Conservation (phyloP, 2,329 filamentous ascomycete genomes). For the Graphium sp. region DNA sequence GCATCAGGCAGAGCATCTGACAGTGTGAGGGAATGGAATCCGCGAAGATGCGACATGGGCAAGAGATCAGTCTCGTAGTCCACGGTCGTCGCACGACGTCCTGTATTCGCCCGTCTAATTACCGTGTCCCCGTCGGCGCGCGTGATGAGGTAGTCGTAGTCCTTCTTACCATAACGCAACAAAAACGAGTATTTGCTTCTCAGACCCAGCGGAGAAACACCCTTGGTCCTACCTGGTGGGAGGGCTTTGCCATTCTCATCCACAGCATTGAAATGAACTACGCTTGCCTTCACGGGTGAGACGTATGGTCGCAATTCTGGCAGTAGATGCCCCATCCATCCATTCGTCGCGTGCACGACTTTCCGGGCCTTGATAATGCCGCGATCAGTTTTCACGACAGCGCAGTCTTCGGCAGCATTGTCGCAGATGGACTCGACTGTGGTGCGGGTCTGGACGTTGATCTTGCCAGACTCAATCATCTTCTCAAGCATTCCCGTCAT, state of each 20-base stretch:
- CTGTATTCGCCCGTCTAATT: slow-evolving; percentile 6
- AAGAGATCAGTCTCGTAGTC: slow-evolving; percentile 6
- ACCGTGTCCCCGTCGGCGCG: slow-evolving; percentile 7
- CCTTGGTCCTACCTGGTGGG: too few species aligned
- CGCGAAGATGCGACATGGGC: slow-evolving; percentile 6
- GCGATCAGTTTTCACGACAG: slow-evolving; percentile 7
- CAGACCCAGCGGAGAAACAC: background rate
- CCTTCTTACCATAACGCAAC: slow-evolving; percentile 8
- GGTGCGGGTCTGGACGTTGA: slow-evolving; percentile 10
- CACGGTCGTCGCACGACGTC: slow-evolving; percentile 6
- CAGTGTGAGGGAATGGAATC: slow-evolving; percentile 2
- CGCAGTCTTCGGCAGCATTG: slow-evolving; percentile 1
- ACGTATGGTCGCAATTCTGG: slow-evolving; percentile 9
- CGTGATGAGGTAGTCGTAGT: slow-evolving; percentile 11
- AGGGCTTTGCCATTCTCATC: too few species aligned
- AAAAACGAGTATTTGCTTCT: slow-evolving; percentile 7
- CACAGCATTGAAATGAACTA: too few species aligned
- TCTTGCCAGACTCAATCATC: slow-evolving; percentile 2
- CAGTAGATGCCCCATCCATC: slow-evolving; percentile 9
- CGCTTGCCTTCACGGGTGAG: slow-evolving; percentile 6
- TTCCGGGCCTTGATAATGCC: slow-evolving; percentile 8
- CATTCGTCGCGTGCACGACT: slow-evolving; percentile 12
- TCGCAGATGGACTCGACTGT: slow-evolving; percentile 6
- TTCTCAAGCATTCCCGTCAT: slow-evolving; percentile 6
- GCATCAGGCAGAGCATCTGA: background rate